A percentile compares a stretch with the other conserved stretches of the same genome.
Evolutionary conservation across 2,329 filamentous ascomycete genomes (phyloP).

Genomic region (Pezicula radicicola): DNA sequence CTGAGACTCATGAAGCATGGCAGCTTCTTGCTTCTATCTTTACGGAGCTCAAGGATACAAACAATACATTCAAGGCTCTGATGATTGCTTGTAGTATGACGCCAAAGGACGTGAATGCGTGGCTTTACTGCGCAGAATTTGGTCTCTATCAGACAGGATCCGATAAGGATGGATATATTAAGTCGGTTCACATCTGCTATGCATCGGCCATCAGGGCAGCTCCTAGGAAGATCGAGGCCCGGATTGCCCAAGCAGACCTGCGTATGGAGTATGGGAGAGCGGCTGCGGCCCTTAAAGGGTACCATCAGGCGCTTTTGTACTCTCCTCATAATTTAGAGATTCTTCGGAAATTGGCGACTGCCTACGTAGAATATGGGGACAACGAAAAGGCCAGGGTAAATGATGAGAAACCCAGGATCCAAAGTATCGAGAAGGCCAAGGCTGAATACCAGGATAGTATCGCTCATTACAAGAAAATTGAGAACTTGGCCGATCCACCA

Average conservation of each 20-base stretch:
- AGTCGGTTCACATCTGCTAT: slow-evolving; percentile 56
- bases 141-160: slow-evolving; percentile 50
- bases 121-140: slow-evolving; percentile 56
- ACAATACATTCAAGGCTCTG: slow-evolving; percentile 56
- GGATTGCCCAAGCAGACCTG: slow-evolving; percentile 57
- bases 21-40: slow-evolving; percentile 58
- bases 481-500: slow-evolving; percentile 4
- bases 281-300: slow-evolving; percentile 53
- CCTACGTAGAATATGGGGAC: slow-evolving; percentile 30
- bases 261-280: slow-evolving; percentile 53
- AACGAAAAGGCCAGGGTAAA: slow-evolving; percentile 27
- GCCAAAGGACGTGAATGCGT: slow-evolving; percentile 56
- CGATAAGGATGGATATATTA: slow-evolving; percentile 40
- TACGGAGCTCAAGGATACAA: slow-evolving; percentile 54
- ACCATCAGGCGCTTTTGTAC: slow-evolving; percentile 48
- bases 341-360: slow-evolving; percentile 29
- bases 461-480: slow-evolving; percentile 17
- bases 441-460: slow-evolving; percentile 30
- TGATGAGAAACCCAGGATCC: slow-evolving; percentile 19
- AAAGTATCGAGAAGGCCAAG: slow-evolving; percentile 27
- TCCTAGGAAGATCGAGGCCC: slow-evolving; percentile 47
- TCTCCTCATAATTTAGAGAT: slow-evolving; percentile 42
- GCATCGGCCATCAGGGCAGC: slow-evolving; percentile 58
- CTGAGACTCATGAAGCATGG: slow-evolving; percentile 65
- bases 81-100: slow-evolving; percentile 61